A percentile compares a stretch with the other conserved stretches of the same genome.
These are phyloP conservation scores for Fusarium sulawesiense DNA, from an alignment of 2,329 filamentous ascomycete genomes.

Conservation along the genomic window DNA sequence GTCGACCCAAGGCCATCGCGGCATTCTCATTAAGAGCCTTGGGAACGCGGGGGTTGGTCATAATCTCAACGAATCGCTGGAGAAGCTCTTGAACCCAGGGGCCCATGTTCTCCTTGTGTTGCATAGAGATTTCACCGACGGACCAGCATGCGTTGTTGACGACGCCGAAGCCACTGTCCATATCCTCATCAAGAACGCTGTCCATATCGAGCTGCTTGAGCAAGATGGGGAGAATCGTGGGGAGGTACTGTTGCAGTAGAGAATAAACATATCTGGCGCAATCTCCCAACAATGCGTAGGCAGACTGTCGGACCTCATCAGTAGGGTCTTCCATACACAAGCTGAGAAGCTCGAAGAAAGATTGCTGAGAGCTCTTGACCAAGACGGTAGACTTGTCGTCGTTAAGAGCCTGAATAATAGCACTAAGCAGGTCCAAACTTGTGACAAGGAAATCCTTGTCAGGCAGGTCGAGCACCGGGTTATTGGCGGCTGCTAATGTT, in stretches of 20 bases:
- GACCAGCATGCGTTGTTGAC: conserved; percentile 99
- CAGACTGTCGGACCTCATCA: conserved; percentile 95
- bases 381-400: conserved; percentile 79
- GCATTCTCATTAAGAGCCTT: conserved; percentile 92
- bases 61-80: conserved; percentile 80
- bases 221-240: conserved; percentile 81
- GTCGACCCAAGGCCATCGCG: conserved; percentile 87
- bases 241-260: conserved; percentile 79
- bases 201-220: conserved; percentile 89
- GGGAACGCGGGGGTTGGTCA: conserved; percentile 86
- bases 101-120: conserved; percentile 78
- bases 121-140: conserved; percentile 88
- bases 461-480: conserved; percentile 77
- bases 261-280: conserved; percentile 92
- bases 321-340: conserved; percentile 93
- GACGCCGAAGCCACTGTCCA: conserved; percentile 88
- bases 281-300: conserved; percentile 93
- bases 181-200: conserved; percentile 78
- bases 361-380: conserved; percentile 78
- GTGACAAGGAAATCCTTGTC: conserved; percentile 98
- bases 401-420: conserved; percentile 90
- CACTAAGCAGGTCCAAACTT: conserved; percentile 90
- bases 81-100: conserved; percentile 83
- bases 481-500: conserved; percentile 74
- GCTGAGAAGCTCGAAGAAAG: conserved; percentile 89